Evolutionary conservation across 2,329 filamentous ascomycete genomes (phyloP), one percentile per base, ranked within the genome.

Genomic region (Ceratocystis ficicola): DNA sequence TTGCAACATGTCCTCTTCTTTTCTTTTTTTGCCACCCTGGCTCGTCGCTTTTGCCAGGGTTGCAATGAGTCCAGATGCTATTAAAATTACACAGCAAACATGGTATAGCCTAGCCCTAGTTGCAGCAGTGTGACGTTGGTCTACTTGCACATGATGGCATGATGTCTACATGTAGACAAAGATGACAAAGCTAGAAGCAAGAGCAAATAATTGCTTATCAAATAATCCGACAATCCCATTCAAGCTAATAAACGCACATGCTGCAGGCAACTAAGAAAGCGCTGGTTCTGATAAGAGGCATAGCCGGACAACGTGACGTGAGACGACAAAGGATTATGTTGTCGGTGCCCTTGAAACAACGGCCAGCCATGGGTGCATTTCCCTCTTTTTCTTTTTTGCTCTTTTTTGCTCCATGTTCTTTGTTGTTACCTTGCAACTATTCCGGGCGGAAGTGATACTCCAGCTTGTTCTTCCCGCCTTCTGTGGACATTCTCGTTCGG

Each of bases 331-430:
- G 52, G 52, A 59, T 32, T 59, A 15, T 4, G 12, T 32, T 30
- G 12, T n/a, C n/a, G 52, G 52, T 30, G 52, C 52, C 52, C 52
- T 59, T 59, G 52, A 59, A 59, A 59, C 52, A 32, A 28, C 15
- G 28, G 52, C 52, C 22, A 25, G 22, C 6, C 46, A 50, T 20
- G 46, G 46, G 46, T 7, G 6, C 20, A 20, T 25, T 30, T 22
- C 46, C 17, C 3, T 50, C 20, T 28, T 28, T 20, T 55, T 32
- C 30, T 30, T 25, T 28, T 57, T 5, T 32, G 25, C 52, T 30
- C 15, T 52, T 52, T 17, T 17, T 59, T 32, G 17, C 12, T 32
- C 52, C 22, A 5, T 57, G 22, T 15, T 30, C 25, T 32, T 10
- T 57, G 10, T 17, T 57, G 52, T 28, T 57, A 25, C 52, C 52